Conservation (phyloP, 2,329 filamentous ascomycete genomes). For the Aspergillus sp. region DNA sequence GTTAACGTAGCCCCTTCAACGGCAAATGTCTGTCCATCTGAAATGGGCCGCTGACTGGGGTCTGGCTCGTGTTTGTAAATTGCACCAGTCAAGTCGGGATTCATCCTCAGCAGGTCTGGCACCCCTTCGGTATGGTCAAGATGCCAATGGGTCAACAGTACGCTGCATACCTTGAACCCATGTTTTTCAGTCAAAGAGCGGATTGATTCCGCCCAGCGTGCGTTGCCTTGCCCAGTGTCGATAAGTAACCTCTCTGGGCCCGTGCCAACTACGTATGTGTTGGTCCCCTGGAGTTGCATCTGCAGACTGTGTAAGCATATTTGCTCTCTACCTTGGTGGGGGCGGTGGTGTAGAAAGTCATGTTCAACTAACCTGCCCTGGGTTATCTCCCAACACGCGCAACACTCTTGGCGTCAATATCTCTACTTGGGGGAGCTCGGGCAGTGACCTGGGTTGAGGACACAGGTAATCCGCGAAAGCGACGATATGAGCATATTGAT, state of each 20-base stretch:
- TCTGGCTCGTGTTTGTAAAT: constrained; percentile 41
- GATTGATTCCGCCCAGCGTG: not conserved
- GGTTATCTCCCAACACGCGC: no score
- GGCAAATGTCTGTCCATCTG: constrained; percentile 38
- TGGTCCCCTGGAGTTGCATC: constrained; percentile 35
- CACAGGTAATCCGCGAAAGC: no score
- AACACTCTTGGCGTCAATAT: no score
- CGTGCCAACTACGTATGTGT: constrained; percentile 40
- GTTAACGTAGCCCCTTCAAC: constrained; percentile 42
- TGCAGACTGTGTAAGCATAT: no score
- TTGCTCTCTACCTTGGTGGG: no score
- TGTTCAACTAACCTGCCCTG: no score
- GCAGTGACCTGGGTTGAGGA: no score
- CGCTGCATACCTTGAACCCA: constrained; percentile 35
- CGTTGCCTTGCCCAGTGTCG: constrained; percentile 27
- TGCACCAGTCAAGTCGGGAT: constrained; percentile 8
- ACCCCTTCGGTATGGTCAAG: constrained; percentile 46
- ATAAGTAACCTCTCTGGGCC: constrained; percentile 27
- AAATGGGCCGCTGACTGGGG: constrained; percentile 32
- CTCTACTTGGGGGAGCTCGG: no score
- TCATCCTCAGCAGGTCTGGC: constrained; percentile 36
- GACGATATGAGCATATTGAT: no score
- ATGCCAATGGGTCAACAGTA: constrained; percentile 48
- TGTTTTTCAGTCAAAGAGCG: not conserved
- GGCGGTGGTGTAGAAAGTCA: no score